A percentile compares a stretch with the other conserved stretches of the same genome.
phyloP scores from a whole-genome alignment of 1,284 basidiomycete genomes.

The Gymnopus androsaceus region DNA sequence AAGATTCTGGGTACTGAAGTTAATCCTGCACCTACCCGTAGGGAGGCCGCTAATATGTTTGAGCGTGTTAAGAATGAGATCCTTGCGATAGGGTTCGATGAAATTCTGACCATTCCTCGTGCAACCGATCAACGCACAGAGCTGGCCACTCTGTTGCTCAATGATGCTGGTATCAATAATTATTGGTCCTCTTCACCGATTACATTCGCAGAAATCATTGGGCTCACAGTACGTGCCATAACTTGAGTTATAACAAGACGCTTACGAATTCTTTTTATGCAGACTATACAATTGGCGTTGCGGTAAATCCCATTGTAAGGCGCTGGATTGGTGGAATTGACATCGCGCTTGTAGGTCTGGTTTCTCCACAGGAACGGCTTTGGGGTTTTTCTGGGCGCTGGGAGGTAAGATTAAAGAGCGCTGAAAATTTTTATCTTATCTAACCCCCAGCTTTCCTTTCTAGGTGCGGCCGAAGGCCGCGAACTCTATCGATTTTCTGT shows the following conservation, averaged over 20 bases:
- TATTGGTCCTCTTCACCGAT: constrained; percentile 64
- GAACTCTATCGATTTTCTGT: constrained; percentile 66
- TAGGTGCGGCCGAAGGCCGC: constrained; percentile 59
- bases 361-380: constrained; percentile 64
- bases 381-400: constrained; percentile 73
- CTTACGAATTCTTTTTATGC: constrained; percentile 2
- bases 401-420: constrained; percentile 54
- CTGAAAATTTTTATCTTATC: constrained; percentile 12
- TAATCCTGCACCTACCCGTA: constrained; percentile 49
- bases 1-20: constrained; percentile 63
- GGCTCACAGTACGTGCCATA: constrained; percentile 55
- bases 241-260: neutral
- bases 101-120: constrained; percentile 62
- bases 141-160: constrained; percentile 62
- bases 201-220: constrained; percentile 62
- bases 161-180: constrained; percentile 69
- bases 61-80: constrained; percentile 71
- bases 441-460: constrained; percentile 1
- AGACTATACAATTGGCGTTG: constrained; percentile 68
- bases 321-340: neutral
- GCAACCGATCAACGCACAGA: constrained; percentile 59
- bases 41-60: constrained; percentile 62
- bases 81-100: constrained; percentile 65
- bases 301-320: constrained; percentile 37
- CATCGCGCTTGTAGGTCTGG: constrained; percentile 46